Evolutionary conservation across 1,139 yeast genomes (phyloP).

Genomic region (Candida glucosophila): DNA sequence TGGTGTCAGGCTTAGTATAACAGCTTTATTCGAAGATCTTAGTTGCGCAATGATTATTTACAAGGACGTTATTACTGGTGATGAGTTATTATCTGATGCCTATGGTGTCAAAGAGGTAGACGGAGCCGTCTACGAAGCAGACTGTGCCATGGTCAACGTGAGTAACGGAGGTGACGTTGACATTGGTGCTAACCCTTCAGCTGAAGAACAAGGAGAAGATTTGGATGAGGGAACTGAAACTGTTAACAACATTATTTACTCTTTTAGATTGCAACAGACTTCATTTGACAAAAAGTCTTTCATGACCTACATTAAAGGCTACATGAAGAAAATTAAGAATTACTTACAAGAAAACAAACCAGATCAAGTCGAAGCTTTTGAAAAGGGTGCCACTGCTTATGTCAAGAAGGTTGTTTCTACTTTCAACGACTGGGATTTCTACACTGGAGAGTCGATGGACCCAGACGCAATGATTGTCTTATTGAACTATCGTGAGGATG

Average conservation of each 20-base stretch:
- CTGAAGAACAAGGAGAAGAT: conserved; percentile 82
- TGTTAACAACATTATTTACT: conserved; percentile 97
- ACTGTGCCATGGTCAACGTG: conserved; percentile 86
- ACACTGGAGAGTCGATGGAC: conserved; percentile 99
- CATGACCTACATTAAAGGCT: conserved; percentile 92
- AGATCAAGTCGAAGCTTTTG: conserved; percentile 77
- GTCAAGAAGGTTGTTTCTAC: conserved; percentile 91
- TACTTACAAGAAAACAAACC: conserved; percentile 83
- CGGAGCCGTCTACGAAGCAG: conserved; percentile 91
- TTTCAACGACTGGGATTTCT: conserved; percentile 99
- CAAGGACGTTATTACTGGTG: conserved; percentile 80
- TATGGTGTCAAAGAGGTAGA: conserved; percentile 83
- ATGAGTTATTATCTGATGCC: conserved; percentile 96
- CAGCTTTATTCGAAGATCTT: too few relatives aligned
- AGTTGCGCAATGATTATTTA: conserved; percentile 43
- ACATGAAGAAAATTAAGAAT: conserved; percentile 94
- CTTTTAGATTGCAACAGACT: conserved; percentile 96
- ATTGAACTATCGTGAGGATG: conserved; percentile 99
- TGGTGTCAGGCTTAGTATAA: too few relatives aligned
- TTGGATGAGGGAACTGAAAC: conserved; percentile 78
- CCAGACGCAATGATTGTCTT: conserved; percentile 97
- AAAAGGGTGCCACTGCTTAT: conserved; percentile 93
- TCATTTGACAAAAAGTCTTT: conserved; percentile 95
- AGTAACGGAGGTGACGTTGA: conserved; percentile 83
- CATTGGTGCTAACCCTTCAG: conserved; percentile 99